These are phyloP conservation scores for Suhomyces prunicola DNA, from an alignment of 805 yeast genomes.

Conservation along the genomic window DNA sequence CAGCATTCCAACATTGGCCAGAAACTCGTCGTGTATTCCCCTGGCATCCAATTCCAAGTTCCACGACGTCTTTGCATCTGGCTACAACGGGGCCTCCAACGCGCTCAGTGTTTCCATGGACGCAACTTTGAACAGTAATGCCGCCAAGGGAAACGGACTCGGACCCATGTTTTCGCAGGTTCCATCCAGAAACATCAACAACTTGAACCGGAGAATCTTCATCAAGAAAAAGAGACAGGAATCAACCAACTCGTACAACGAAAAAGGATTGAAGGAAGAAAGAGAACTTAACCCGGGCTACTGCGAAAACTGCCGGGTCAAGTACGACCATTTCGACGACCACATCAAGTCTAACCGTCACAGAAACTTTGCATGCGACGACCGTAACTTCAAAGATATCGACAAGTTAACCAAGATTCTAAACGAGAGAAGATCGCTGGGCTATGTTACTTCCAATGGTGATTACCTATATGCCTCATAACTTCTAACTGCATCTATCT, in stretches of 20 bases:
- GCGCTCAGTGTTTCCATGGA: slow-evolving; percentile 41
- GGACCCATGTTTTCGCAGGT: slow-evolving; percentile 60
- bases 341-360: slow-evolving; percentile 73
- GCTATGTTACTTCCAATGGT: slow-evolving; percentile 41
- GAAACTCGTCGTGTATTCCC: slow-evolving; percentile 40
- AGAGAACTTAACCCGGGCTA: slow-evolving; percentile 60
- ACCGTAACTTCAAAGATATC: slow-evolving; percentile 68
- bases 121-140: slow-evolving; percentile 34
- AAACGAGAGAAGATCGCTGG: slow-evolving; percentile 40
- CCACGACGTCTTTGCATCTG: slow-evolving; percentile 44
- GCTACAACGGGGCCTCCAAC: slow-evolving; percentile 44
- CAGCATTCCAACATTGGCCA: slow-evolving; percentile 22
- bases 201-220: slow-evolving; percentile 45
- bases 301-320: slow-evolving; percentile 90
- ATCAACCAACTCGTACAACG: slow-evolving; percentile 9
- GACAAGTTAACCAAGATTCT: slow-evolving; percentile 64
- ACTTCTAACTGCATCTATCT: neutral
- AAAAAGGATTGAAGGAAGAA: slow-evolving; percentile 22
- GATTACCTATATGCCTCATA: slow-evolving; percentile 19
- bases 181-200: slow-evolving; percentile 49
- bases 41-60: slow-evolving; percentile 37
- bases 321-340: slow-evolving; percentile 73
- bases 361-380: slow-evolving; percentile 70
- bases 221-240: slow-evolving; percentile 36
- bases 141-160: slow-evolving; percentile 47